Percentiles rank a stretch among this genome's conserved stretches.
Conservation (phyloP, 208 protist species). For the Leishmania lainsoni region DNA sequence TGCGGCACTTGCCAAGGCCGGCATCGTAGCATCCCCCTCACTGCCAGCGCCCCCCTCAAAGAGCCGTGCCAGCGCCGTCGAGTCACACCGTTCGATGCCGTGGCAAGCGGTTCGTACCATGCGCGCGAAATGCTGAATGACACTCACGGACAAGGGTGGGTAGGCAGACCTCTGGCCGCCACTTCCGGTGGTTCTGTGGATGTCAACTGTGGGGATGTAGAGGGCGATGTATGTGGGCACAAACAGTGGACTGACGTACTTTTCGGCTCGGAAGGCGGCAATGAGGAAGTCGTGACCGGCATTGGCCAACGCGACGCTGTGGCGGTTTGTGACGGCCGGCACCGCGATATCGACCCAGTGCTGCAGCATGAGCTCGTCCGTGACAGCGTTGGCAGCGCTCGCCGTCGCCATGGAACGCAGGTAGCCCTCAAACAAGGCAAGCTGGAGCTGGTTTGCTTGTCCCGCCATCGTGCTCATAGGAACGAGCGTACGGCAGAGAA, state of each 20-base stretch:
- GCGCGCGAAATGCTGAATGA: constrained; percentile 70
- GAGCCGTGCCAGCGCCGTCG: constrained; percentile 36
- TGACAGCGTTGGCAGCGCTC: constrained; percentile 55
- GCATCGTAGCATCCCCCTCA: constrained; percentile 13
- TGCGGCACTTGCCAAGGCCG: constrained; percentile 12
- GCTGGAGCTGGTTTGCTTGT: constrained; percentile 47
- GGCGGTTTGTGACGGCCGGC: constrained; percentile 40
- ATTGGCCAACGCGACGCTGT: constrained; percentile 46
- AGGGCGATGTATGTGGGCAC: constrained; percentile 76
- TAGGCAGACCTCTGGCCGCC: constrained; percentile 25
- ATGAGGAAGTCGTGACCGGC: constrained; percentile 75
- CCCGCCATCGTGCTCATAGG: constrained; percentile 24
- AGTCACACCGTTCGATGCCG: constrained; percentile 64
- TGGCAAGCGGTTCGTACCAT: constrained; percentile 55
- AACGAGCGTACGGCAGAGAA: constrained; percentile 30
- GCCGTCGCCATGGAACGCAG: constrained; percentile 59
- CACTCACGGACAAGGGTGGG: constrained; percentile 47
- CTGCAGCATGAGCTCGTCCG: constrained; percentile 55
- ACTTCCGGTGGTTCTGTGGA: not conserved
- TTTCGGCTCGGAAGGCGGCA: constrained; percentile 58
- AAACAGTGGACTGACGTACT: constrained; percentile 68
- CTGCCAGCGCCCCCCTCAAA: constrained; percentile 41
- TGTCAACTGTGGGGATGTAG: constrained; percentile 42
- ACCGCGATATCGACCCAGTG: constrained; percentile 70
- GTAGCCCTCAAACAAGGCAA: constrained; percentile 72